Conservation (phyloP, 2,329 filamentous ascomycete genomes). For the Arthroderma uncinatum region DNA sequence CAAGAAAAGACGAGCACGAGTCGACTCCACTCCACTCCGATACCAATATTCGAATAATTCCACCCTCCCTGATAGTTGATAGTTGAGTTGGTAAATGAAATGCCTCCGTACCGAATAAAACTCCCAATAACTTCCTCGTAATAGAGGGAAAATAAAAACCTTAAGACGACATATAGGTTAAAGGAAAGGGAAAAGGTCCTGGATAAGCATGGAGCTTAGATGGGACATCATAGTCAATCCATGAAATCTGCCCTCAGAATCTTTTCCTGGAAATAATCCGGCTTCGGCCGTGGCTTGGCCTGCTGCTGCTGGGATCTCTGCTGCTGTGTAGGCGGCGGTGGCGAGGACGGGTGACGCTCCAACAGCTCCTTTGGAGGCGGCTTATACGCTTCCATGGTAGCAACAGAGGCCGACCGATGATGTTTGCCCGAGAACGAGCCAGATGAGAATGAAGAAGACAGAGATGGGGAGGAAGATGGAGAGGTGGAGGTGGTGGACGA, state of each 20-base stretch:
- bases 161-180: constrained; percentile 1
- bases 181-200: background rate
- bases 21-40: background rate
- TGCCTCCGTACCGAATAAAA: background rate
- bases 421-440: constrained; percentile 29
- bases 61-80: background rate
- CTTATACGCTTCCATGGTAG: constrained; percentile 40
- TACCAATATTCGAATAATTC: background rate
- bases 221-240: constrained; percentile 46
- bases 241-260: constrained; percentile 98
- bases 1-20: background rate
- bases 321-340: constrained; percentile 5
- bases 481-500: constrained; percentile 20
- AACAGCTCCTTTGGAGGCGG: constrained; percentile 21
- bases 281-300: constrained; percentile 52
- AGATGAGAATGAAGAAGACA: constrained; percentile 20
- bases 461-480: constrained; percentile 19
- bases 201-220: background rate
- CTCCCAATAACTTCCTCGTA: background rate
- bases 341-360: constrained; percentile 6
- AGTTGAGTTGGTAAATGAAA: background rate
- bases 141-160: background rate
- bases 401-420: constrained; percentile 33
- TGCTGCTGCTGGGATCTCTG: constrained; percentile 22
- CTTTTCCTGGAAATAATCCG: constrained; percentile 90